These are phyloP conservation scores for Parastagonospora avenae DNA, from an alignment of 2,329 filamentous ascomycete genomes.

Conservation along the genomic window DNA sequence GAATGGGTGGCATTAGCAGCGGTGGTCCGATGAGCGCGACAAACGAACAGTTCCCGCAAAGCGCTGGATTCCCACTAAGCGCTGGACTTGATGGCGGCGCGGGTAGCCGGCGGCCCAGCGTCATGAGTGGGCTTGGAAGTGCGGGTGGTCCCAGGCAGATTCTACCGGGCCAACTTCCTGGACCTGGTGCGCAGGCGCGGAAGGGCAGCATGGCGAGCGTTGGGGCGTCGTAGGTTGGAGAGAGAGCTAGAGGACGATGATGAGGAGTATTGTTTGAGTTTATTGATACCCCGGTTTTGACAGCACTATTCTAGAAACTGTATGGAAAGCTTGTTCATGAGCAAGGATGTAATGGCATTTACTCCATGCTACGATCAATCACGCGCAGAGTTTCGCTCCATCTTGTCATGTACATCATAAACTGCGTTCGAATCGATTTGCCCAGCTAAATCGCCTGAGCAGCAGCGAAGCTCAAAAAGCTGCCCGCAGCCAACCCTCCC, in stretches of 20 bases:
- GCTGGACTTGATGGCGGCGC: conserved; percentile 35
- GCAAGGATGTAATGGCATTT: neutral
- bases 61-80: conserved; percentile 36
- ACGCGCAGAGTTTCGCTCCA: too few species aligned
- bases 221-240: conserved; percentile 13
- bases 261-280: neutral
- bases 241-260: neutral
- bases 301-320: too few species aligned
- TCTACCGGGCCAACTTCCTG: conserved; percentile 45
- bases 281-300: conserved; percentile 8
- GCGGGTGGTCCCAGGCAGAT: conserved; percentile 42
- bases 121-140: conserved; percentile 27
- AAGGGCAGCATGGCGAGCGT: conserved; percentile 41
- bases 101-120: conserved; percentile 37
- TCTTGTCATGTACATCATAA: too few species aligned
- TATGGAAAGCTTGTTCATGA: too few species aligned
- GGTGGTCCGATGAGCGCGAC: conserved; percentile 36
- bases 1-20: conserved; percentile 10
- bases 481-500: conserved; percentile 80
- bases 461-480: conserved; percentile 77
- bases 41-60: conserved; percentile 37
- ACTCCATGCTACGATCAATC: too few species aligned
- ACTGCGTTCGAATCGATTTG: neutral
- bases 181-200: conserved; percentile 34
- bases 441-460: neutral